Percentiles rank a stretch among this genome's conserved stretches.
Evolutionary conservation across 2,329 filamentous ascomycete species (phyloP).

Genomic region (Calonectria naviculata): DNA sequence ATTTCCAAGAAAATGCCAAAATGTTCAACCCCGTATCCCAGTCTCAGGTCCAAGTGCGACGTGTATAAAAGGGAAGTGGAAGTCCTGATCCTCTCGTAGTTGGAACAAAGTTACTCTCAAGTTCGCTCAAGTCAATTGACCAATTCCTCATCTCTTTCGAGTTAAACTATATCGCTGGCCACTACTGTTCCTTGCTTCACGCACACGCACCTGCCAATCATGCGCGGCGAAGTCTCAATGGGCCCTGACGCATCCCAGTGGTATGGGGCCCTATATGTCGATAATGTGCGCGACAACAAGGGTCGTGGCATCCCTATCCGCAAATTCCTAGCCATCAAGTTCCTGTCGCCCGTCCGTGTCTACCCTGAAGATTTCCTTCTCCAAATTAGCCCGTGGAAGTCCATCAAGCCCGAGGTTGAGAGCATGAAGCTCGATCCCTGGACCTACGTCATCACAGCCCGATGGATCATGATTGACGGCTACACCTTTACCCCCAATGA

Average conservation of each 20-base stretch:
- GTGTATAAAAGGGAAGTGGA: background rate
- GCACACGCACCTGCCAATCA: background rate
- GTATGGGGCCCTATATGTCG: constrained; percentile 8
- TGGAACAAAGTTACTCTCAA: background rate
- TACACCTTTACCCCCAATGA: constrained; percentile 12
- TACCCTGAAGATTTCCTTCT: constrained; percentile 9
- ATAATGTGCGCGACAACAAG: constrained; percentile 11
- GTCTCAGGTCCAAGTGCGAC: background rate
- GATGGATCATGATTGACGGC: constrained; percentile 12
- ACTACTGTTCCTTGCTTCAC: background rate
- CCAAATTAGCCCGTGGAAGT: constrained; percentile 7
- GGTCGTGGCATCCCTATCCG: background rate
- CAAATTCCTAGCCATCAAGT: constrained; percentile 6
- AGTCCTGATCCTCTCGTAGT: background rate
- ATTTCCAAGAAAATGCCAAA: background rate
- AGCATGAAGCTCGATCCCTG: constrained; percentile 8
- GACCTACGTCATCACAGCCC: constrained; percentile 12
- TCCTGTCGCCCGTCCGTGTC: constrained; percentile 7
- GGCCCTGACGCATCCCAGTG: constrained; percentile 14
- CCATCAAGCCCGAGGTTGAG: constrained; percentile 7
- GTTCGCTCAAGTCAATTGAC: background rate
- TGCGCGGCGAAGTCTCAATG: constrained; percentile 8
- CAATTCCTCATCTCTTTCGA: background rate
- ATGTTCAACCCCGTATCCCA: constrained; percentile 3
- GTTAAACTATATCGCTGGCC: background rate